These are phyloP conservation scores for Sphagnurus paluster DNA, from an alignment of 1,284 basidiomycete species.

Conservation along the genomic window DNA sequence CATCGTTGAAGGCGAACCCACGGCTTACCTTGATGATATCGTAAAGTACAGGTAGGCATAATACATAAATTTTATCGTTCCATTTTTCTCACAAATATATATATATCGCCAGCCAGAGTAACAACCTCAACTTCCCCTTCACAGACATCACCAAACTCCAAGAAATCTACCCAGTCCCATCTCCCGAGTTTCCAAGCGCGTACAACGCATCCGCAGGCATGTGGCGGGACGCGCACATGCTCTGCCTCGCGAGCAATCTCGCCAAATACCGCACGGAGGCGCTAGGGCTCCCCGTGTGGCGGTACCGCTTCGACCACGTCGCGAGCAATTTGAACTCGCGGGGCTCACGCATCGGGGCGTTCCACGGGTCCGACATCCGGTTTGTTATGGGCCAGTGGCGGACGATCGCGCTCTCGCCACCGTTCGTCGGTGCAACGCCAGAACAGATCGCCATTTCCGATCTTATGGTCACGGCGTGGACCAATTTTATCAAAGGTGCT, in stretches of 20 bases:
- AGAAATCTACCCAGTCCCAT: constrained; percentile 29
- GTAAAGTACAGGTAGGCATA: constrained; percentile 31
- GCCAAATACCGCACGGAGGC: constrained; percentile 35
- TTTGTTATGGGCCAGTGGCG: constrained; percentile 43
- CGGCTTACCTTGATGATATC: constrained; percentile 38
- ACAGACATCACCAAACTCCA: constrained; percentile 24
- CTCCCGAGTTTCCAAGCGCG: constrained; percentile 26
- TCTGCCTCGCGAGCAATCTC: constrained; percentile 43
- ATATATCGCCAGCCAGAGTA: constrained; percentile 31
- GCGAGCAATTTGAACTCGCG: constrained; percentile 41
- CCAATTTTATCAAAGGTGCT: constrained; percentile 45
- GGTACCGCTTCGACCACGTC: constrained; percentile 43
- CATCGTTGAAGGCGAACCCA: constrained; percentile 43
- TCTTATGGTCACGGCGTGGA: constrained; percentile 46
- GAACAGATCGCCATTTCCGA: constrained; percentile 39
- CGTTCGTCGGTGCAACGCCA: constrained; percentile 34
- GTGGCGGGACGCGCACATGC: constrained; percentile 47
- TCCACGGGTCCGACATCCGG: constrained; percentile 42
- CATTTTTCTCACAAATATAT: neutral
- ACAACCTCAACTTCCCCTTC: constrained; percentile 44
- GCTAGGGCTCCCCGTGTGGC: constrained; percentile 39
- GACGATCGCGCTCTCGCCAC: constrained; percentile 29
- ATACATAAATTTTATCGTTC: neutral
- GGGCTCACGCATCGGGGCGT: constrained; percentile 40
- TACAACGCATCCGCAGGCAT: constrained; percentile 37